Conservation (phyloP, 2,329 filamentous ascomycete genomes). For the Pyrenophora seminiperda region DNA sequence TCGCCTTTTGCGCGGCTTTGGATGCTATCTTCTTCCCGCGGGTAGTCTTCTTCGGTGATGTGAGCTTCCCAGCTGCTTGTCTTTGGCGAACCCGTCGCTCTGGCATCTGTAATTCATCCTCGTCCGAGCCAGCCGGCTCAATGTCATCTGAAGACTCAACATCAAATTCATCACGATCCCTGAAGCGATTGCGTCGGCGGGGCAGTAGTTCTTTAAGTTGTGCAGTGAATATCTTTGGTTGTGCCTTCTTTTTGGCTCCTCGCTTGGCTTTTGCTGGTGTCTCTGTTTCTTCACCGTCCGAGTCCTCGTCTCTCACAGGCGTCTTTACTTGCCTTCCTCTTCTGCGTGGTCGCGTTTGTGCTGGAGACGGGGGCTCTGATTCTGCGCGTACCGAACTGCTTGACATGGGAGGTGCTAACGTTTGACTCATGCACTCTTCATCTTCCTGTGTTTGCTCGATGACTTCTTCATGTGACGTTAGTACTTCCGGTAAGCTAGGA, state of each 20-base stretch:
- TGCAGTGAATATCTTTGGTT: constrained; percentile 50
- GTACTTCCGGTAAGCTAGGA: constrained; percentile 41
- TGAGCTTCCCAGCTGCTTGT: constrained; percentile 21
- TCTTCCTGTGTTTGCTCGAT: constrained; percentile 31
- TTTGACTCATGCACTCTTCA: constrained; percentile 46
- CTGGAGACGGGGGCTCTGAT: constrained; percentile 24
- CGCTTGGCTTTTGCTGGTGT: constrained; percentile 28
- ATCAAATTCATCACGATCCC: constrained; percentile 49
- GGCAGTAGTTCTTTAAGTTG: constrained; percentile 54
- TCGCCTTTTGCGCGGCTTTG: constrained; percentile 29
- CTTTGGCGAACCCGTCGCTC: constrained; percentile 27
- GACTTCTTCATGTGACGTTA: constrained; percentile 32
- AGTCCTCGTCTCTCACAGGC: constrained; percentile 27
- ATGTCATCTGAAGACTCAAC: constrained; percentile 47
- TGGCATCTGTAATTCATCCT: constrained; percentile 50
- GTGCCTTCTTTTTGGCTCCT: constrained; percentile 29
- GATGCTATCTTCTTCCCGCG: constrained; percentile 30
- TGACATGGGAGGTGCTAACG: constrained; percentile 52
- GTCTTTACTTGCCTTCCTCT: constrained; percentile 24
- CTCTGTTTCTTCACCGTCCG: constrained; percentile 31
- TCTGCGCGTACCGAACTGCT: constrained; percentile 44
- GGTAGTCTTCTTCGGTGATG: constrained; percentile 31
- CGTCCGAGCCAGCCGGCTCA: constrained; percentile 43
- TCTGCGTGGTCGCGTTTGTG: constrained; percentile 23
- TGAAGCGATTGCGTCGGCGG: constrained; percentile 44